phyloP scores from a whole-genome alignment of 1,284 basidiomycete genomes.

The Trichosporon coremiiforme region DNA sequence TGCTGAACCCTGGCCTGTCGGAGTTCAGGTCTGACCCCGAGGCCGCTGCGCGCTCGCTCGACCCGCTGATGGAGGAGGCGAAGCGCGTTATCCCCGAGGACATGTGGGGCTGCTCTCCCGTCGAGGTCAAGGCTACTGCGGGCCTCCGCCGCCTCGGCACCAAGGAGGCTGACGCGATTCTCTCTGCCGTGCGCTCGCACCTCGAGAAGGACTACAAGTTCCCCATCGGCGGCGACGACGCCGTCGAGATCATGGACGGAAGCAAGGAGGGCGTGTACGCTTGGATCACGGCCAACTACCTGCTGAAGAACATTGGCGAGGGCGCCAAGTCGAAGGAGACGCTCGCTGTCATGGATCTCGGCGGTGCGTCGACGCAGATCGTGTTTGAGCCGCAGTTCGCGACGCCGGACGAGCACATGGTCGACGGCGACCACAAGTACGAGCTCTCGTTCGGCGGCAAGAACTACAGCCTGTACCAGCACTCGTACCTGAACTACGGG shows the following conservation, averaged over 20 bases:
- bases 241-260: conserved; percentile 90
- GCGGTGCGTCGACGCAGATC: conserved; percentile 96
- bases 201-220: conserved; percentile 74
- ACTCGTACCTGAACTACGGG: conserved; percentile 95
- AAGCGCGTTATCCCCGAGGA: conserved; percentile 70
- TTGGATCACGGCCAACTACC: conserved; percentile 99
- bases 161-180: conserved; percentile 70
- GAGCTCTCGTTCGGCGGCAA: conserved; percentile 74
- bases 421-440: conserved; percentile 92
- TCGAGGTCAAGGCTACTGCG: conserved; percentile 94
- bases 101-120: conserved; percentile 75
- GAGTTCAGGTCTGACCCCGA: conserved; percentile 63
- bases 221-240: conserved; percentile 63
- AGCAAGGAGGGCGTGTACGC: conserved; percentile 96
- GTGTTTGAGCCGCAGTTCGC: conserved; percentile 83
- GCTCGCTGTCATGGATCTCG: conserved; percentile 94
- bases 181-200: conserved; percentile 71
- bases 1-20: conserved; percentile 80
- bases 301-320: conserved; percentile 71
- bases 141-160: conserved; percentile 78
- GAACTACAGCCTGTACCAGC: conserved; percentile 80
- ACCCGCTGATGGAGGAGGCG: conserved; percentile 79
- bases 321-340: conserved; percentile 62
- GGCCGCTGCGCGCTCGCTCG: conserved; percentile 78
- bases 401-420: conserved; percentile 60